Base-by-base conservation (phyloP, 139 green algal genomes). In the Prasinococcaceae sp. region DNA sequence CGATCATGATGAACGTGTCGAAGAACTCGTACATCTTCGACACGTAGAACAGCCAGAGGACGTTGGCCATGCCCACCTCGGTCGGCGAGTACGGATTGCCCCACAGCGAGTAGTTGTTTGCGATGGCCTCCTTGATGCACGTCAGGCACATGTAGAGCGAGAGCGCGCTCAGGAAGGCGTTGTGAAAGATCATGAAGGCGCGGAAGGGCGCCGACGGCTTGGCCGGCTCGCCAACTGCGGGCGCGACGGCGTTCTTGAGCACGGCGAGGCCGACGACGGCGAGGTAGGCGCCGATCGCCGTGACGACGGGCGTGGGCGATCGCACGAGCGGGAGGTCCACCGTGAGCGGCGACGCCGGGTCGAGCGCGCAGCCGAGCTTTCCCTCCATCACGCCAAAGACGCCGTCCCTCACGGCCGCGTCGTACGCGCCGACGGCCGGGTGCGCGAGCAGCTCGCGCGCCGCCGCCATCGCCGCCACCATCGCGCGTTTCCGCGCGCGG, bases 11-110 rank as follows among this genome's bases (percentile, higher is more conserved):
- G 58, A 77, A 69, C 62, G 75, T 81, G 61, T 82, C 76, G 10
- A 78, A 55, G 54, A 81, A 85, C 46, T 85, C 77, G 44, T 81
- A 85, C 0, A 83, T 53, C 50, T 85, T 85, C 3, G 59, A 75
- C 10, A 81, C 27, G 52, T 74, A 85, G 66, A 85, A 85, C 10
- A 81, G 60, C 26, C 73, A 78, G 16, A 85, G 75, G 8, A 70
- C 58, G 20, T 48, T 47, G 3, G 63, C 74, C 47, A 84, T 63
- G 2, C 36, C 17, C n/a, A 42, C n/a, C 17, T 57, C 56, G 1
- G 30, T 52, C 55, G 78, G 57, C 17, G 39, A 64, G 52, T 69
- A 77, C 1, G 38, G 47, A 32, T 74, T 75, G 3, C 74, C 74
- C 74, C 74, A 82, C 30, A 82, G 63, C 5, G 17, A 55, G 37